Conservation (phyloP, 352 stramenopile species). For the Pythium aristosporum region DNA sequence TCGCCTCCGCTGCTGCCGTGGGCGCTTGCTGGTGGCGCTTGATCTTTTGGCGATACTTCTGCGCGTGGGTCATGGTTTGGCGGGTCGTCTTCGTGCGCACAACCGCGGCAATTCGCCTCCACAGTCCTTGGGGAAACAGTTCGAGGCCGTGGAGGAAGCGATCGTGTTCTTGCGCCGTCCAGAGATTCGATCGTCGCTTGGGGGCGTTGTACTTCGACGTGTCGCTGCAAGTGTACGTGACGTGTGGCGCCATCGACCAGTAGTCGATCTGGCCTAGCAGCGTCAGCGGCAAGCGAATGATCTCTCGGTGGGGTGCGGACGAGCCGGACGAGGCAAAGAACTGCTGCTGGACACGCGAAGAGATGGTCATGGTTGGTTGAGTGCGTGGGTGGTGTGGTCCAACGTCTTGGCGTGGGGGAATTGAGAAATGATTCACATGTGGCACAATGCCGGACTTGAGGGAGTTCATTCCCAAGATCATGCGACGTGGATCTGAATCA, state of each 20-base stretch:
- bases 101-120: conserved; percentile 13
- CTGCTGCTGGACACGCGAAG: conserved; percentile 5
- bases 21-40: conserved; percentile 7
- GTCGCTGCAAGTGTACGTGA: background rate
- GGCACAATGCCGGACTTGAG: no score
- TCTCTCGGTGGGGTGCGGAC: background rate
- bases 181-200: conserved; percentile 5
- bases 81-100: conserved; percentile 48
- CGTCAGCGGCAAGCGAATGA: conserved; percentile 11
- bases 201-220: background rate
- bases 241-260: conserved; percentile 1
- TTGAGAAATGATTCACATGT: background rate
- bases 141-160: conserved; percentile 13
- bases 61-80: conserved; percentile 60
- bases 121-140: conserved; percentile 1
- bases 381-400: background rate
- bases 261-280: conserved; percentile 6
- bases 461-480: no score
- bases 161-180: conserved; percentile 11
- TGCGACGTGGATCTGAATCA: no score
- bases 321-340: conserved; percentile 4
- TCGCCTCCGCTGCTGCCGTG: background rate
- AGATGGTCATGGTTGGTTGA: conserved; percentile 11
- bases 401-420: background rate
- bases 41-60: conserved; percentile 45